Conservation (phyloP, 164 flowering plant species). For the Paratinospora sagittata region DNA sequence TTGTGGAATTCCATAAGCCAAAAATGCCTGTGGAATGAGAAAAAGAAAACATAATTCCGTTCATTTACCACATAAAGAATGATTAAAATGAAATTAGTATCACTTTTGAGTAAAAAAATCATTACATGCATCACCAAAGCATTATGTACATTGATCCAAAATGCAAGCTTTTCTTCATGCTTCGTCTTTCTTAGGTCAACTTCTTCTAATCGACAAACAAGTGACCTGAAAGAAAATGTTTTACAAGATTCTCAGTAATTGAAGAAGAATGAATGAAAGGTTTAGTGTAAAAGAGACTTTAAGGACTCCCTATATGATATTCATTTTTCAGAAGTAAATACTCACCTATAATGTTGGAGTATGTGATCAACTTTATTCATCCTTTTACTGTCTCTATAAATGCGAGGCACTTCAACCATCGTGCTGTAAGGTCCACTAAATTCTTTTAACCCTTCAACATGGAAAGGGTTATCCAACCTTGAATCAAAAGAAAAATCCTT, state of each 20-base stretch:
- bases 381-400: slow-evolving; percentile 61
- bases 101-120: neutral
- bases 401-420: slow-evolving; percentile 76
- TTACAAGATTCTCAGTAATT: neutral
- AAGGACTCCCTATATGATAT: too few relatives aligned
- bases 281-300: neutral
- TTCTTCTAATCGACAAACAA: slow-evolving; percentile 61
- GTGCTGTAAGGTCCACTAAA: slow-evolving; percentile 91
- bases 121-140: slow-evolving; percentile 97
- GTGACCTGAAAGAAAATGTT: slow-evolving; percentile 42
- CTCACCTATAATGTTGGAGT: slow-evolving; percentile 72
- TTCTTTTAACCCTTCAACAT: slow-evolving; percentile 70
- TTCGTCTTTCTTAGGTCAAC: slow-evolving; percentile 67
- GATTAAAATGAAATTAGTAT: neutral
- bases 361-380: slow-evolving; percentile 49
- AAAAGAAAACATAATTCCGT: slow-evolving; percentile 2
- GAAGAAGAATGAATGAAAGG: neutral
- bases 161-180: slow-evolving; percentile 87
- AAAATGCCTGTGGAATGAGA: slow-evolving; percentile 51
- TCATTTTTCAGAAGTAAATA: neutral
- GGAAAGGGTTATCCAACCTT: slow-evolving; percentile 70
- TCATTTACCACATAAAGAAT: neutral
- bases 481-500: slow-evolving; percentile 72
- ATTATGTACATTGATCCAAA: slow-evolving; percentile 95
- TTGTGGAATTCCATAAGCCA: slow-evolving; percentile 87